Base-by-base conservation (phyloP, 2,329 filamentous ascomycete genomes). In the Aureobasidium sp. region DNA sequence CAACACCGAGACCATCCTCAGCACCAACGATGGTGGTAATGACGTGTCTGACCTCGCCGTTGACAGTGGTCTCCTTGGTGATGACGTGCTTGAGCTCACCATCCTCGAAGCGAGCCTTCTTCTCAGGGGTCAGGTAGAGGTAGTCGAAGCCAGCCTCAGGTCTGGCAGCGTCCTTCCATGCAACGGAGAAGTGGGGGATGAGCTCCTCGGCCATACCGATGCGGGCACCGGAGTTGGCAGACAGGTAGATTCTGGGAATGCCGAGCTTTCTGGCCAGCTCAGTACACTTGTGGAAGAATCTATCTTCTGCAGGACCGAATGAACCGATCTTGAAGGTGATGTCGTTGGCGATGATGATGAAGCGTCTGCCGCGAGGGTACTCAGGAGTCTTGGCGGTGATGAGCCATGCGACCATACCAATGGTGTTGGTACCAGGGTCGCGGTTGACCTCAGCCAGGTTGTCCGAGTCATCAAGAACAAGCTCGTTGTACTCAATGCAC, bases 321-420 rank as follows among this genome's bases (percentile, higher is more conserved):
- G 91, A 96, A 71, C 94, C 94, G 74, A 97, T 99, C 82, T 95
- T 95, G 84, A 91, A 97, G 21, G 94, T 99, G 75, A 99, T 99
- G 73, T 99, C 94, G 82, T 99, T 99, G 82, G 94, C 92, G 65
- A 99, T 88, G 66, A 99, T 90, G 73, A 99, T 86, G 78, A 97
- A 97, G 72, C 90, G 90, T 68, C 94, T 86, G 63, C 94, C 94
- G 66, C 85, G 84, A 62, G 94, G 93, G 74, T 99, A 99, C 76
- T 99, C 94, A 10, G 94, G 94, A 1, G 94, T 97, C 73, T 86
- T 91, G 16, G 92, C 94, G 64, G 90, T 95, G 74, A 97, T 88
- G 67, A 97, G 84, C 94, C 94, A 99, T 67, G 91, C 94, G 61
- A 99, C 93, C 94, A 99, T 99, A 79, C 94, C 94, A 71, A 94